Base-by-base conservation (phyloP, 2,329 filamentous ascomycete genomes). In the Madurella mycetomatis region DNA sequence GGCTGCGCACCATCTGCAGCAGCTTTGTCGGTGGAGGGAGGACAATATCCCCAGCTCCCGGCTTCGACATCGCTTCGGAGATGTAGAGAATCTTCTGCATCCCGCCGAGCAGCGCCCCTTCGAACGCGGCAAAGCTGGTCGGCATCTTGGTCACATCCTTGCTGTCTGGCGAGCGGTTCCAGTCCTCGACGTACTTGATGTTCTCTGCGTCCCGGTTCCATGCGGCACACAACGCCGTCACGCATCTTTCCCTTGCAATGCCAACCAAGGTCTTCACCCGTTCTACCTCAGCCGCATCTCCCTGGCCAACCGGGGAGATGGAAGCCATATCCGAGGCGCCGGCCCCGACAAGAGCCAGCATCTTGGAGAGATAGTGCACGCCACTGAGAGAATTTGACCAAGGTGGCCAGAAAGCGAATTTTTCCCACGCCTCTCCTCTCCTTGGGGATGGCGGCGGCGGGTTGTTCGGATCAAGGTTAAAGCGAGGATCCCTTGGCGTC, bases 81-180 rank as follows among this genome's bases (percentile, higher is more conserved):
- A 99, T 86, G 68, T 96, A 99, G 30, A 96, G 78, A 51, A 97
- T 95, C 74, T 92, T 95, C 70, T 99, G 94, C 84, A 97, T 88
- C 51, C 92, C 91, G 1, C 78, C 79, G 17, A 99, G 76, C 12
- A 99, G 77, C 7, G 87, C 82, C 51, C 85, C 87, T 66, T 97
- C 92, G 66, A 96, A 95, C 0, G 88, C 83, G 15, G 89, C 79
- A 70, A 99, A 96, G 51, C 87, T 85, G 2, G 84, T 81, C 0
- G 95, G 94, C 86, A 99, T 92, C 60, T 87, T 87, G 0, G 95
- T 99, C 45, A 96, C 80, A 65, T 96, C 92, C 53, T 87, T 86
- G 51, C 87, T 82, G 55, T 96, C 92, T 0, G 84, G 77, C 19
- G 90, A 86, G 25, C 91, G 83, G 54, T 88, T 88, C 95, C 95